A percentile compares a stretch with the other conserved stretches of the same genome.
Conservation (phyloP, 768 basidiomycete genomes). For the Lentinula edodes region DNA sequence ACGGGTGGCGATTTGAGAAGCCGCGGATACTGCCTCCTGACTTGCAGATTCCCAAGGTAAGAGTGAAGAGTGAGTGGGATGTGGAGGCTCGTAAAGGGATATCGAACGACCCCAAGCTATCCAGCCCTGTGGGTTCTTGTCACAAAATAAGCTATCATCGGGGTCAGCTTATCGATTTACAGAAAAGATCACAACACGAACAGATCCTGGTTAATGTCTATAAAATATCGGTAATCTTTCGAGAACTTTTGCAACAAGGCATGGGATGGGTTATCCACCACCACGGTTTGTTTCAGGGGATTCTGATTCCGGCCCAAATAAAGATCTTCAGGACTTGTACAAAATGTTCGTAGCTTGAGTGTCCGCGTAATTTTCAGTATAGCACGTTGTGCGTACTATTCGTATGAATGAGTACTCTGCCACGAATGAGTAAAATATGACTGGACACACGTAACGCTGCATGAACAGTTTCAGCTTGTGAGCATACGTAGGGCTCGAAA, state of each 20-base stretch:
- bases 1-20: slow-evolving; percentile 42
- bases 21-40: slow-evolving; percentile 39
- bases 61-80: slow-evolving; percentile 43
- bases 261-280: slow-evolving; percentile 38
- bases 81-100: slow-evolving; percentile 42
- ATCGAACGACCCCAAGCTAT: slow-evolving; percentile 51
- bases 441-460: slow-evolving; percentile 52
- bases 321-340: slow-evolving; percentile 48
- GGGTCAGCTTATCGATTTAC: background rate
- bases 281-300: slow-evolving; percentile 52
- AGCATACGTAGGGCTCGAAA: background rate
- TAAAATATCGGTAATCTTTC: slow-evolving; percentile 44
- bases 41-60: slow-evolving; percentile 56
- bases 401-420: background rate
- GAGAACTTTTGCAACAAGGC: slow-evolving; percentile 54
- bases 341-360: slow-evolving; percentile 77
- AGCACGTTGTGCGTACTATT: slow-evolving; percentile 65
- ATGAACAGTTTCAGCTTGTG: slow-evolving; percentile 1
- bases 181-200: slow-evolving; percentile 25
- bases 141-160: slow-evolving; percentile 41
- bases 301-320: slow-evolving; percentile 59
- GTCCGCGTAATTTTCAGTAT: slow-evolving; percentile 73
- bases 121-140: slow-evolving; percentile 63
- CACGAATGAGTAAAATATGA: background rate
- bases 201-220: slow-evolving; percentile 39